Conservation (phyloP, 164 flowering plant species). For the Stephania cephalantha region DNA sequence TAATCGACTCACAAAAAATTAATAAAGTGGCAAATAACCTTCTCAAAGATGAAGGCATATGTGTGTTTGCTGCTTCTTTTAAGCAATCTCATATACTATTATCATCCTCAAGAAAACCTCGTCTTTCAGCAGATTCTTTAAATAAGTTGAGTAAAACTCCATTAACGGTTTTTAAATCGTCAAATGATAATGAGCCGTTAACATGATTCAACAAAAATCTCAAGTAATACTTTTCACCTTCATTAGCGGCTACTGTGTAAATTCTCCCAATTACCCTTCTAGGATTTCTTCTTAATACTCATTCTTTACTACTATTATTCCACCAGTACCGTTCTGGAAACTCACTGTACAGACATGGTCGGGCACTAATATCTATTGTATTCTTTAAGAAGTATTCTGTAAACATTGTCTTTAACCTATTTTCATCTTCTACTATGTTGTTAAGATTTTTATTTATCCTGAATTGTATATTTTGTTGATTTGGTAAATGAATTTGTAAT, state of each 20-base stretch:
- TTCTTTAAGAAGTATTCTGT: neutral
- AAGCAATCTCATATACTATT: too few relatives aligned
- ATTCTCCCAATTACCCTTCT: neutral
- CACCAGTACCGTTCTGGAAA: neutral
- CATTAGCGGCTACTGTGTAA: neutral
- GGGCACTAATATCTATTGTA: neutral
- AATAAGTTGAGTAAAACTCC: too few relatives aligned
- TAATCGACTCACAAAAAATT: too few relatives aligned
- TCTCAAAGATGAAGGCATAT: too few relatives aligned
- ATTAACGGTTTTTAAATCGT: too few relatives aligned
- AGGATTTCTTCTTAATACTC: neutral
- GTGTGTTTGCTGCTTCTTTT: too few relatives aligned
- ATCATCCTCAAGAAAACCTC: too few relatives aligned
- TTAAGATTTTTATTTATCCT: neutral
- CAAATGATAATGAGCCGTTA: neutral
- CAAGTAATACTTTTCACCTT: neutral
- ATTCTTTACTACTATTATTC: neutral
- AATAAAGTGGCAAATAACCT: too few relatives aligned
- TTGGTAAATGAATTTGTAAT: neutral
- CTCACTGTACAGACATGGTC: neutral
- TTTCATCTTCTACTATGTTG: neutral
- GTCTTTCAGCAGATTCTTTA: too few relatives aligned
- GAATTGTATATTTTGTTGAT: neutral
- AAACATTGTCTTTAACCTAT: neutral
- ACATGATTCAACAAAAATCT: neutral